Conservation (phyloP, 805 yeast genomes). For the Myxozyma neglecta region DNA sequence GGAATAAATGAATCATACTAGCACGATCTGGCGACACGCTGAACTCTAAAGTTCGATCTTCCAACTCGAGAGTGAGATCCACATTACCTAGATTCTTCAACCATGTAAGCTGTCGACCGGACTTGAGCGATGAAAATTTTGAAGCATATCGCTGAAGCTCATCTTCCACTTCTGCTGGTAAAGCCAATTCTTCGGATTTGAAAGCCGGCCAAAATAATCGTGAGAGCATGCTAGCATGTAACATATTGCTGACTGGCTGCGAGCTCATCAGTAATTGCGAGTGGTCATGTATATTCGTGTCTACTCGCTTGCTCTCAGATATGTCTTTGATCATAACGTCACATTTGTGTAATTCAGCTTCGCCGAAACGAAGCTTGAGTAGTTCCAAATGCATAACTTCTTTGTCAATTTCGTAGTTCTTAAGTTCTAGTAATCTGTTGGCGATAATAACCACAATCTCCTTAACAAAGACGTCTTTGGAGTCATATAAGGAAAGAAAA, state of each 20-base stretch:
- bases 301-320: slow-evolving; percentile 52
- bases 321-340: slow-evolving; percentile 86
- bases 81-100: slow-evolving; percentile 64
- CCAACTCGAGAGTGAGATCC: slow-evolving; percentile 57
- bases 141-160: slow-evolving; percentile 49
- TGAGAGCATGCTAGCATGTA: slow-evolving; percentile 67
- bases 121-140: slow-evolving; percentile 48
- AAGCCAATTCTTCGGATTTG: slow-evolving; percentile 45
- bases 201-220: slow-evolving; percentile 77
- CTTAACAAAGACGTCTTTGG: slow-evolving; percentile 61
- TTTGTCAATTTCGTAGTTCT: slow-evolving; percentile 36
- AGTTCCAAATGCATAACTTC: slow-evolving; percentile 47
- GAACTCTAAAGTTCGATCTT: slow-evolving; percentile 46
- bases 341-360: slow-evolving; percentile 60
- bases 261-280: neutral
- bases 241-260: slow-evolving; percentile 32
- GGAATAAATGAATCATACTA: slow-evolving; percentile 55
- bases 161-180: slow-evolving; percentile 51
- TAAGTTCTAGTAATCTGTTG: slow-evolving; percentile 49
- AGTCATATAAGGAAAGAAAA: slow-evolving; percentile 68
- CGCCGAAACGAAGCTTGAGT: slow-evolving; percentile 65
- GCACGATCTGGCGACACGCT: slow-evolving; percentile 72
- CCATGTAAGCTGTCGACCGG: slow-evolving; percentile 60
- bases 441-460: slow-evolving; percentile 67
- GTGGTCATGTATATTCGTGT: slow-evolving; percentile 42